Conservation (phyloP, 257 asterid species). For the Nicotiana undulata region DNA sequence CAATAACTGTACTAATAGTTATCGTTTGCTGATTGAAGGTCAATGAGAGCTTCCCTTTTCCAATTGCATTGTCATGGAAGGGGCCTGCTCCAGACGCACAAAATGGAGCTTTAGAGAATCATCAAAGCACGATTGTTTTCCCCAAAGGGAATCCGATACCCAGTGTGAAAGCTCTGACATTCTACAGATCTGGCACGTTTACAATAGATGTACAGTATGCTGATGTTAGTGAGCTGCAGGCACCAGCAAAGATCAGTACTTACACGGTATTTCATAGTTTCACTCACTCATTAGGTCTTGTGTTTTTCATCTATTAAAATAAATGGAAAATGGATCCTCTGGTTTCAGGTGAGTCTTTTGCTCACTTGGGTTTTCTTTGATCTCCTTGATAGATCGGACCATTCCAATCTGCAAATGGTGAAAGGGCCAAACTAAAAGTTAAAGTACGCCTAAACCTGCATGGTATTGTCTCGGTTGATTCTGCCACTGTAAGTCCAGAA, state of each 20-base stretch:
- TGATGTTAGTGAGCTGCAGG: constrained; percentile 67
- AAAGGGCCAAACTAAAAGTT: constrained; percentile 63
- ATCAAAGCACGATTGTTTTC: constrained; percentile 69
- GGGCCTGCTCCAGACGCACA: constrained; percentile 55
- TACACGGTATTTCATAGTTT: constrained; percentile 50
- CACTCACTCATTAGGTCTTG: neutral
- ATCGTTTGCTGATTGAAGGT: constrained; percentile 35
- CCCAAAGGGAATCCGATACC: constrained; percentile 89
- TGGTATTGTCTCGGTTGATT: constrained; percentile 72
- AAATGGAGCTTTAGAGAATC: constrained; percentile 50
- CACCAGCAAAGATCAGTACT: constrained; percentile 74
- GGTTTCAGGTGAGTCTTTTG: neutral
- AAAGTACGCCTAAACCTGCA: constrained; percentile 76
- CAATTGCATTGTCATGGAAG: constrained; percentile 80
- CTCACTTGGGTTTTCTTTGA: neutral
- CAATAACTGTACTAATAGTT: neutral
- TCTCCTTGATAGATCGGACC: constrained; percentile 64
- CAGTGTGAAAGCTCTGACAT: constrained; percentile 85
- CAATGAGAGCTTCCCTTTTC: constrained; percentile 64
- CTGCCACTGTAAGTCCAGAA: constrained; percentile 58
- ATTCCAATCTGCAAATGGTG: constrained; percentile 59
- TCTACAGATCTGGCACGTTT: constrained; percentile 69
- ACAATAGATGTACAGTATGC: constrained; percentile 64
- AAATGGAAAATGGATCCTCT: neutral
- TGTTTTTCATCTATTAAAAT: neutral